A percentile compares a stretch with the other conserved stretches of the same genome.
These are phyloP conservation scores for Ophiobolus disseminans DNA, from an alignment of 2,329 filamentous ascomycete species.

Conservation along the genomic window DNA sequence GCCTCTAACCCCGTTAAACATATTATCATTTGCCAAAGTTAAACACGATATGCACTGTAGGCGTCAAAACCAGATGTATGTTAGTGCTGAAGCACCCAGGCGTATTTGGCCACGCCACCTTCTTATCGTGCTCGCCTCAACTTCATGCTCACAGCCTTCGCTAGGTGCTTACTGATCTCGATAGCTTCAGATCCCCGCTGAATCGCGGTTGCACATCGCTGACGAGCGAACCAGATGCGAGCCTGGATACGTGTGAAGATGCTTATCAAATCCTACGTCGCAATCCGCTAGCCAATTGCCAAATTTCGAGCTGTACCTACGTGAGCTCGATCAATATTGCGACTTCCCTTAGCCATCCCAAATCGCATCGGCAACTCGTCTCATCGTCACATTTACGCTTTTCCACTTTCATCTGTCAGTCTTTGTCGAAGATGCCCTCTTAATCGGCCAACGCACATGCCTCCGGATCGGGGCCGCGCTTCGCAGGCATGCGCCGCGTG, in stretches of 20 bases:
- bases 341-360: background rate
- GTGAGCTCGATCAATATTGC: background rate
- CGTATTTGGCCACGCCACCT: too few species aligned
- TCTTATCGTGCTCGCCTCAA: too few species aligned
- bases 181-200: too few species aligned
- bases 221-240: too few species aligned
- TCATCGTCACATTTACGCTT: background rate
- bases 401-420: background rate
- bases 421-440: background rate
- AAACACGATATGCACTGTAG: too few species aligned
- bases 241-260: background rate
- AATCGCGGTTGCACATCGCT: too few species aligned
- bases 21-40: too few species aligned
- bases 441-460: constrained; percentile 14
- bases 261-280: background rate
- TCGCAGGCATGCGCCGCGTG: constrained; percentile 49
- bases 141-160: too few species aligned
- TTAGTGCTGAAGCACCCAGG: too few species aligned
- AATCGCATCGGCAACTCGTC: background rate
- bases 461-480: constrained; percentile 32
- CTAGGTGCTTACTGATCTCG: too few species aligned
- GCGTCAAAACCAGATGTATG: too few species aligned
- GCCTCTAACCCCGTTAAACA: too few species aligned
- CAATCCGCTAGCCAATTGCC: background rate
- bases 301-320: background rate